phyloP scores from a whole-genome alignment of 140 eudicot genomes.

The Flaveria floridana region DNA sequence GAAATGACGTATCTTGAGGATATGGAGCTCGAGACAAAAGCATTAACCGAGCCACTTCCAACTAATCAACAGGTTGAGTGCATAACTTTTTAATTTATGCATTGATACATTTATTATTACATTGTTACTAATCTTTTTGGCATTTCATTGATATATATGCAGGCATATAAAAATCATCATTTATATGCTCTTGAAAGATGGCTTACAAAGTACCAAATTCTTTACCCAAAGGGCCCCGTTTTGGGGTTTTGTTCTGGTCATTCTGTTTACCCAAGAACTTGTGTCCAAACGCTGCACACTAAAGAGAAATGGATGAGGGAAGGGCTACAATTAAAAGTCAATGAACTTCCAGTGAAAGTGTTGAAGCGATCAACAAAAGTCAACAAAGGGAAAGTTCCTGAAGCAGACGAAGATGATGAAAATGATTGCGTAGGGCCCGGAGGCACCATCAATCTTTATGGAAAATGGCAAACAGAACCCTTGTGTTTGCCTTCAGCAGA shows the following conservation, averaged over 20 bases:
- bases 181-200: constrained; percentile 88
- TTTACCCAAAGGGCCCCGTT: constrained; percentile 85
- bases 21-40: constrained; percentile 89
- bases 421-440: constrained; percentile 50
- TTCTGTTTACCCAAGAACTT: constrained; percentile 86
- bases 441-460: constrained; percentile 55
- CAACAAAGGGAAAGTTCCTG: constrained; percentile 47
- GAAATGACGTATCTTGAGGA: constrained; percentile 67
- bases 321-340: constrained; percentile 68
- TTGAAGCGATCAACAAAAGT: constrained; percentile 58
- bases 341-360: constrained; percentile 79
- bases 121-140: background rate
- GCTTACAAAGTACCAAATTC: constrained; percentile 82
- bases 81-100: background rate
- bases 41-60: constrained; percentile 96
- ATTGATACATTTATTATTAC: background rate
- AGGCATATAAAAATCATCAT: constrained; percentile 84
- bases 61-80: constrained; percentile 82
- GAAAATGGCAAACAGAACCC: constrained; percentile 95
- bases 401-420: constrained; percentile 50
- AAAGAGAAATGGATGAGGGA: constrained; percentile 89
- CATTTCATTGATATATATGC: constrained; percentile 17
- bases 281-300: constrained; percentile 84
- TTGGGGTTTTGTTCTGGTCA: constrained; percentile 82
- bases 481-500: constrained; percentile 68